Evolutionary conservation across 306 rosid genomes (phyloP).

Genomic region (Sicyos edulis): DNA sequence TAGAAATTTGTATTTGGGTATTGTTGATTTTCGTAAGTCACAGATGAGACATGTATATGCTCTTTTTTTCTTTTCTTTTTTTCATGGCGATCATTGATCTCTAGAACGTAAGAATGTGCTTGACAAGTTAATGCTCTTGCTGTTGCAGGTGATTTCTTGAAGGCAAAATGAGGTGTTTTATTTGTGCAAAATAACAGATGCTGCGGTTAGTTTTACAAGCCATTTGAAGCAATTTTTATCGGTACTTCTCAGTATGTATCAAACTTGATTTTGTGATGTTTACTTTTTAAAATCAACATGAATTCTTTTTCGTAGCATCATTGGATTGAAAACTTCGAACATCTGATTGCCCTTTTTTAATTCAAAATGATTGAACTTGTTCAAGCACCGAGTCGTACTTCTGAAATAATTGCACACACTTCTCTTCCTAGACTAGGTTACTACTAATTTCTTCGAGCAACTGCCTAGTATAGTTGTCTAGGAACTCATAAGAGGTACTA

Average conservation of each 20-base stretch:
- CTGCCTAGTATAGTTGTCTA: too few species aligned
- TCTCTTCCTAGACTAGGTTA: neutral
- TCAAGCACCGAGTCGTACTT: neutral
- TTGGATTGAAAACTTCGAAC: constrained; percentile 1
- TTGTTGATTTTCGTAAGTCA: neutral
- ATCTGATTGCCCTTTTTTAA: neutral
- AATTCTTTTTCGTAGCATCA: constrained; percentile 11
- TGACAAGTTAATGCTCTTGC: constrained; percentile 1
- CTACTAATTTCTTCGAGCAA: neutral
- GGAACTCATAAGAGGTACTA: neutral
- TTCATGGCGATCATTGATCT: neutral
- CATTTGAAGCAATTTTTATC: constrained; percentile 1
- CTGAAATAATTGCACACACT: too few species aligned
- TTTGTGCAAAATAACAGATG: constrained; percentile 19
- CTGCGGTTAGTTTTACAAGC: constrained; percentile 14
- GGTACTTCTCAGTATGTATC: constrained; percentile 17
- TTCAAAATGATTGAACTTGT: neutral
- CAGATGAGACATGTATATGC: neutral
- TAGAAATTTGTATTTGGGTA: too few species aligned
- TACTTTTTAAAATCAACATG: neutral
- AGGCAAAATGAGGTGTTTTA: constrained; percentile 11
- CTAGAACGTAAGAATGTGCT: neutral
- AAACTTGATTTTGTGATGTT: constrained; percentile 15
- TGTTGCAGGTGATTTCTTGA: constrained; percentile 3
- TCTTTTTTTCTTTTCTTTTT: neutral